phyloP scores from a whole-genome alignment of 1,284 basidiomycete genomes.

The Ceraceosorus guamensis region DNA sequence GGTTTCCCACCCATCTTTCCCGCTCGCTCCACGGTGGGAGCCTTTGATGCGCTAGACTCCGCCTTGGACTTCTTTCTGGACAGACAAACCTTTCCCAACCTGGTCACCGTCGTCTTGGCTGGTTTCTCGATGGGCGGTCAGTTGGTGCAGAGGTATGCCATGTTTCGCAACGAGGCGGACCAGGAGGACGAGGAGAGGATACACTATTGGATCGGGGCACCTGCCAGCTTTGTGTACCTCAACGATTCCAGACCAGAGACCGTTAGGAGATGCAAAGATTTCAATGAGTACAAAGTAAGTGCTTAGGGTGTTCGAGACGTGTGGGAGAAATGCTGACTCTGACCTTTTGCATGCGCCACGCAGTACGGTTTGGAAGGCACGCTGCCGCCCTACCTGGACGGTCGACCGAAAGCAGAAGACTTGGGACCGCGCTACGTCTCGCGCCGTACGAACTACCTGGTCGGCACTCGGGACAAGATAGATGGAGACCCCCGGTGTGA shows the following conservation, averaged over 20 bases:
- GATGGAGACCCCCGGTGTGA: conserved; percentile 23
- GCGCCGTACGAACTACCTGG: conserved; percentile 24
- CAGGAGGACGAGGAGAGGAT: conserved; percentile 18
- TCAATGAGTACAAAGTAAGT: conserved; percentile 39
- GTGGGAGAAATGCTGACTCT: too few species aligned
- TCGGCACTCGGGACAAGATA: conserved; percentile 22
- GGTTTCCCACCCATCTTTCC: conserved; percentile 25
- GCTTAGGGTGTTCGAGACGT: not conserved
- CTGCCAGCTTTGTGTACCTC: conserved; percentile 39
- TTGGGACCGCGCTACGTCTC: not conserved
- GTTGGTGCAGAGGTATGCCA: conserved; percentile 32
- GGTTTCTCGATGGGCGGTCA: conserved; percentile 40
- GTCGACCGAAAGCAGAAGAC: not conserved
- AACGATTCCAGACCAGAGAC: conserved; percentile 17
- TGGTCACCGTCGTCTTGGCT: conserved; percentile 37
- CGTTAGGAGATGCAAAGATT: conserved; percentile 11
- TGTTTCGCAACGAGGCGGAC: conserved; percentile 18
- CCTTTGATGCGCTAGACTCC: conserved; percentile 35
- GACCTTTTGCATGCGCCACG: not conserved
- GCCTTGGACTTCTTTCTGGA: conserved; percentile 29
- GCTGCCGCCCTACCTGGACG: conserved; percentile 23
- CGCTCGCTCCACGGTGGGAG: conserved; percentile 8
- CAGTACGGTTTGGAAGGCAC: conserved; percentile 38
- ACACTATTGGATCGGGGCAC: conserved; percentile 34
- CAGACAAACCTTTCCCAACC: conserved; percentile 23